Evolutionary conservation across 495 filamentous ascomycete species (phyloP), one percentile per base, ranked within the genome.

Genomic region (Aspergillus funiculosus): DNA sequence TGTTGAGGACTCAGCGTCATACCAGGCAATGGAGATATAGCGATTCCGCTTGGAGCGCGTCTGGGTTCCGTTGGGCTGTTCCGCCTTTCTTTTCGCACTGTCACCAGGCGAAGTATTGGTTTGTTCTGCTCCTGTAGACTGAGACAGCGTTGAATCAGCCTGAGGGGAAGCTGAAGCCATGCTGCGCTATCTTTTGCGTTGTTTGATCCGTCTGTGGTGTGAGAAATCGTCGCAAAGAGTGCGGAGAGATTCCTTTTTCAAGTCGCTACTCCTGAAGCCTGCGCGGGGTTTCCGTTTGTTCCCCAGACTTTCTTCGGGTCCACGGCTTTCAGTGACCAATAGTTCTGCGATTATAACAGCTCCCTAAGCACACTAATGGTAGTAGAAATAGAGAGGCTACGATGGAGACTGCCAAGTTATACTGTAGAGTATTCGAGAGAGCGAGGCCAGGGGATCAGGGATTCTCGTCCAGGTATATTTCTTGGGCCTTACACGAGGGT

Each of bases 11-110:
- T 43, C 38, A 36, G 39, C 22, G 52, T 50, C 78, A 59, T 76
- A 91, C 87, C 88, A 94, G 56, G 89, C 89, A 54, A 95, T 92
- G 26, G 86, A 89, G 59, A 92, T 91, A 68, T 95, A 95, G 60
- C 87, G 73, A 71, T 77, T 77, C 60, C 74, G 71, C 67, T 77
- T 77, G 51, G 74, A 54, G 64, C 73, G 71, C 56, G 63, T 68
- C 21, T 63, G 68, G 5, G 59, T 71, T 67, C 68, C 71, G 65
- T 67, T 68, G 54, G 52, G 46, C 49, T 68, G 67, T 62, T 72
- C 72, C 56, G 63, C 64, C 51, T 73, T 75, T 51, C 73, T 69
- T 61, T 75, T 77, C 22, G 59, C 58, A 20, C 58, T 57, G 30
- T 71, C 65, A 6, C 51, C 43, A n/a, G 51, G 37, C 14, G 56